A percentile compares a stretch with the other conserved stretches of the same genome.
Evolutionary conservation across 208 protist genomes (phyloP).

Genomic region (Zelonia costaricensis): DNA sequence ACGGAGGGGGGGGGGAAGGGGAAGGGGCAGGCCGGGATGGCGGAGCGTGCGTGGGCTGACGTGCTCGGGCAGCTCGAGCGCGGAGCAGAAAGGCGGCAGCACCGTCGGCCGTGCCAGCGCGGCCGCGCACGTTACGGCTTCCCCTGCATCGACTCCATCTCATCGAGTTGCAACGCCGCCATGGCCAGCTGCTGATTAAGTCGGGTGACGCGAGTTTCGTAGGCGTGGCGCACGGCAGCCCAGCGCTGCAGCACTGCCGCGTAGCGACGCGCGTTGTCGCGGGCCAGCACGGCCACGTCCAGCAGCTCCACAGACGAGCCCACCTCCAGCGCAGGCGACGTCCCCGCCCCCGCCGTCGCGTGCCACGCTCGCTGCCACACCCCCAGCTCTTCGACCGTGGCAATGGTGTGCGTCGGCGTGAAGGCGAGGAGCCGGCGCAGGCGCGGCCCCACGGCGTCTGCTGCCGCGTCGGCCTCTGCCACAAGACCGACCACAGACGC

Average conservation of each 20-base stretch:
- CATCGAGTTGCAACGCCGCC: conserved; percentile 22
- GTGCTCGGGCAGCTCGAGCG: too few relatives aligned
- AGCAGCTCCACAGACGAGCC: conserved; percentile 1
- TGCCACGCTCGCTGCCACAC: conserved; percentile 29
- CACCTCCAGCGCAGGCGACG: not conserved
- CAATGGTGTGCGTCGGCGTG: conserved; percentile 17
- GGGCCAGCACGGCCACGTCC: conserved; percentile 25
- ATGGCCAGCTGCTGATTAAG: conserved; percentile 25
- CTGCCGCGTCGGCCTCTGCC: not conserved
- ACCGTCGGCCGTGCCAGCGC: too few relatives aligned
- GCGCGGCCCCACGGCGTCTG: not conserved
- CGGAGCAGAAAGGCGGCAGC: too few relatives aligned
- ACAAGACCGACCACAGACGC: conserved; percentile 3
- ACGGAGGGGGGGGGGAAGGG: too few relatives aligned
- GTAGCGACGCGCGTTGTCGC: conserved; percentile 20
- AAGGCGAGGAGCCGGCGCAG: conserved; percentile 11
- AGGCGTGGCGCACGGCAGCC: conserved; percentile 7
- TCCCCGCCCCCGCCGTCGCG: not conserved
- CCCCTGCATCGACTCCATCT: conserved; percentile 14
- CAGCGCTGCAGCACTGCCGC: conserved; percentile 20
- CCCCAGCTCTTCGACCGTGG: conserved; percentile 6
- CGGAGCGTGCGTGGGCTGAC: too few relatives aligned
- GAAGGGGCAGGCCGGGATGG: too few relatives aligned
- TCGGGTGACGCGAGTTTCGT: conserved; percentile 5
- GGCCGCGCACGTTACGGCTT: not conserved